Conservation (phyloP, 2,329 filamentous ascomycete species). For the Arthrobotrys musiformis region DNA sequence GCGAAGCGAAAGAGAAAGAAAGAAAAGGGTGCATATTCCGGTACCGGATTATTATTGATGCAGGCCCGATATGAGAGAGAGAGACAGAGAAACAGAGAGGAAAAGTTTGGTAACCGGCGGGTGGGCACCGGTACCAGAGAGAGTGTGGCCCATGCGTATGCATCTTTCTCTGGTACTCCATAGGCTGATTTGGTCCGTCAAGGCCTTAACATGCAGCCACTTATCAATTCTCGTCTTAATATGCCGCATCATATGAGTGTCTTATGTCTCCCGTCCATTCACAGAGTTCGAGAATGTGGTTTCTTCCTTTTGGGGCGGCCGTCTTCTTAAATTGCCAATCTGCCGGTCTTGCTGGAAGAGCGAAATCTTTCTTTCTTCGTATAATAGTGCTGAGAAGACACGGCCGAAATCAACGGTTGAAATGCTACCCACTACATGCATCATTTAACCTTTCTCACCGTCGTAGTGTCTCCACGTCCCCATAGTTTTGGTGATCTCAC, state of each 20-base stretch:
- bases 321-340: slow-evolving; percentile 11
- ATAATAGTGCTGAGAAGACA: neutral
- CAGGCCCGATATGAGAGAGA: slow-evolving; percentile 4
- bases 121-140: slow-evolving; percentile 12
- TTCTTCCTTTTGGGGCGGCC: neutral
- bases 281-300: neutral
- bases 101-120: slow-evolving; percentile 34
- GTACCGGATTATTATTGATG: slow-evolving; percentile 34
- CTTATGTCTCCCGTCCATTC: slow-evolving; percentile 1
- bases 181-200: slow-evolving; percentile 40
- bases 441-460: neutral
- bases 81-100: too few species aligned
- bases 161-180: neutral
- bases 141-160: slow-evolving; percentile 10
- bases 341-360: neutral
- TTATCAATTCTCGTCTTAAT: slow-evolving; percentile 33
- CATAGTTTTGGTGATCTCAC: slow-evolving; percentile 10
- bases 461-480: neutral
- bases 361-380: neutral
- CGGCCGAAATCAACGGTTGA: neutral
- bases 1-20: neutral
- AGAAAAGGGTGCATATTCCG: slow-evolving; percentile 22
- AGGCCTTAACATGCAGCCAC: slow-evolving; percentile 47
- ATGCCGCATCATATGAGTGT: slow-evolving; percentile 29
- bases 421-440: slow-evolving; percentile 11